Base-by-base conservation (phyloP, 2,329 filamentous ascomycete genomes). In the Claviceps paspali region DNA sequence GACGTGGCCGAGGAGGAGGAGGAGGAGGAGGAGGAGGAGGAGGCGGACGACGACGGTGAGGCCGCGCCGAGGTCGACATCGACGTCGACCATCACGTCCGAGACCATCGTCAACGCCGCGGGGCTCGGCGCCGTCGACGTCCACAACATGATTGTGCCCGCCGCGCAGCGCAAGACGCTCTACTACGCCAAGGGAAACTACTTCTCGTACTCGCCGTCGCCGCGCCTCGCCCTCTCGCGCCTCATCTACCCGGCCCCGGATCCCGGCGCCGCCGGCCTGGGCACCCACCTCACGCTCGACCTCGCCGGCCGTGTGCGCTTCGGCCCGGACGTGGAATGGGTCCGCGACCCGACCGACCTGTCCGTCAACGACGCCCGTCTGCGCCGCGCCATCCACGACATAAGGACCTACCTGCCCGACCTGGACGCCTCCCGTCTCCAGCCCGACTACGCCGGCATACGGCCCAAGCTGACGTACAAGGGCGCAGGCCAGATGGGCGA, bases 171-270 rank as follows among this genome's bases (percentile, higher is more conserved):
- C 35, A 62, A 64, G 28, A 70, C 59, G 18, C 70, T 85, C 5
- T 82, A 73, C 64, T 96, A 81, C 60, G 88, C 88, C 41, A 98
- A 98, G 63, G 91, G 91, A 1, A 88, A 84, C 42, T 98, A 98
- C 63, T 96, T 92, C 62, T 82, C 79, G 22, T 96, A 95, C 62
- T 60, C 69, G 0, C 64, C 74, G 1, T 73, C 77, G 0, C 52
- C 21, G 21, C 21, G 8, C 8, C 21, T 22, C 21, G 21, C 54
- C 50, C 22, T 87, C 9, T 64, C 60, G 2, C 83, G 81, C 0
- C 73, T 98, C 17, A 67, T 98, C 35, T 98, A 96, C 52, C 91
- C 91, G 0, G 86, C 82, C 0, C 86, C 88, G 0, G 67, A 82
- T 7, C 81, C 86, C 0, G 87, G 87, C 2, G 73, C 79, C 17